These are phyloP conservation scores for Trichocladium antarcticum DNA, from an alignment of 495 filamentous ascomycete genomes.

Conservation along the genomic window DNA sequence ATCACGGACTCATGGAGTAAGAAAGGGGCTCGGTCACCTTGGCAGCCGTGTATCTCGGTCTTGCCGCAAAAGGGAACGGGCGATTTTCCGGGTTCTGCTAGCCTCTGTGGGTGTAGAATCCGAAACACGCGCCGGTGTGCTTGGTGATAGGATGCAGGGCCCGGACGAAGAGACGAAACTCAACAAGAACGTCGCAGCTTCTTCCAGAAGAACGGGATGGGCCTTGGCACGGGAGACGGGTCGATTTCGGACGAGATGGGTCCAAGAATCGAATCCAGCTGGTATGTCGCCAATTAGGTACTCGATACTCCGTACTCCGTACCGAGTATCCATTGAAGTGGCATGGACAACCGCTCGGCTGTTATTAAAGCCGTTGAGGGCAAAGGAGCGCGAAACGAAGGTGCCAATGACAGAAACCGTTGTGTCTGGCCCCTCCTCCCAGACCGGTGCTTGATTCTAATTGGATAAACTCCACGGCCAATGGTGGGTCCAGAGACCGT, in stretches of 20 bases:
- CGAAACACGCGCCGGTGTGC: constrained; percentile 23
- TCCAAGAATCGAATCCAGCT: too few species aligned
- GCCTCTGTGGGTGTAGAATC: constrained; percentile 9
- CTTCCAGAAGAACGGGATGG: constrained; percentile 17
- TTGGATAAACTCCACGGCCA: too few species aligned
- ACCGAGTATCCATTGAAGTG: too few species aligned
- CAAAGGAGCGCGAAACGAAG: too few species aligned
- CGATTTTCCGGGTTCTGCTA: constrained; percentile 4
- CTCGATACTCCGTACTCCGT: too few species aligned
- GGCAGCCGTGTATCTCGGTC: constrained; percentile 1
- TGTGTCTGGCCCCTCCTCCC: too few species aligned
- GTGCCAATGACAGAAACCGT: too few species aligned
- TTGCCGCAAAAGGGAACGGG: constrained; percentile 4
- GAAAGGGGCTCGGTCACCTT: not conserved
- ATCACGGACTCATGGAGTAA: not conserved
- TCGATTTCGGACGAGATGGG: not conserved
- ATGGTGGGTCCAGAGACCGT: not conserved
- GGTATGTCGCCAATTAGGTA: too few species aligned
- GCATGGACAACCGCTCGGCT: constrained; percentile 19
- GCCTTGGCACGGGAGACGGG: not conserved
- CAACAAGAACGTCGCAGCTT: constrained; percentile 15
- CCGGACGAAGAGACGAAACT: constrained; percentile 21
- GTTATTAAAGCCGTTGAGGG: constrained; percentile 7
- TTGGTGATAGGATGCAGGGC: constrained; percentile 9
- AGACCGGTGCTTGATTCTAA: too few species aligned